These are phyloP conservation scores for Monilinia laxa DNA, from an alignment of 2,329 filamentous ascomycete species.

Conservation along the genomic window DNA sequence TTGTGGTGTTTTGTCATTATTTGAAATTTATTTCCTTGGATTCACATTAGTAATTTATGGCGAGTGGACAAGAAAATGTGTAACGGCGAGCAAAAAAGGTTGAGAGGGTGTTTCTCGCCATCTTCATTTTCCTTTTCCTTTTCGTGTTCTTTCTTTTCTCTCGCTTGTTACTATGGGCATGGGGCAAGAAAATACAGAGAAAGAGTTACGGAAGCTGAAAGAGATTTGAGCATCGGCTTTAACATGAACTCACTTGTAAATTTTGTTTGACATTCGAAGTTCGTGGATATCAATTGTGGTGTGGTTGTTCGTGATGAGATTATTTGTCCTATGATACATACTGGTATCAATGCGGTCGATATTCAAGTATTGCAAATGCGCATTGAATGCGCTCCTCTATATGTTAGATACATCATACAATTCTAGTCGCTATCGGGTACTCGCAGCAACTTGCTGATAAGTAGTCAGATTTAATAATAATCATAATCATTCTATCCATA, in stretches of 20 bases:
- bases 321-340: slow-evolving; percentile 12
- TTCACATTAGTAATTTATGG: neutral
- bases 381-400: neutral
- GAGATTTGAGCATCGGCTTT: slow-evolving; percentile 1
- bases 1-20: slow-evolving; percentile 16
- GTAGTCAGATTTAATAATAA: slow-evolving; percentile 23
- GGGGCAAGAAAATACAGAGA: neutral
- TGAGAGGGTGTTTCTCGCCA: neutral
- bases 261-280: slow-evolving; percentile 4
- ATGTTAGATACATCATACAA: neutral
- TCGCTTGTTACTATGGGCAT: neutral
- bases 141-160: neutral
- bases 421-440: slow-evolving; percentile 1
- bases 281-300: neutral
- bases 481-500: slow-evolving; percentile 13
- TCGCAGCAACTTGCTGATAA: slow-evolving; percentile 3
- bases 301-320: slow-evolving; percentile 3
- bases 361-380: slow-evolving; percentile 6
- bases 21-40: slow-evolving; percentile 1
- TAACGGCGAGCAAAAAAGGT: neutral
- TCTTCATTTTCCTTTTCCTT: neutral
- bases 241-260: slow-evolving; percentile 14
- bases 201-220: neutral
- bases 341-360: neutral
- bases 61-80: neutral